A percentile compares a stretch with the other conserved stretches of the same genome.
These are phyloP conservation scores for Cicer pinnatifidum DNA, from an alignment of 306 rosid genomes.

Conservation along the genomic window DNA sequence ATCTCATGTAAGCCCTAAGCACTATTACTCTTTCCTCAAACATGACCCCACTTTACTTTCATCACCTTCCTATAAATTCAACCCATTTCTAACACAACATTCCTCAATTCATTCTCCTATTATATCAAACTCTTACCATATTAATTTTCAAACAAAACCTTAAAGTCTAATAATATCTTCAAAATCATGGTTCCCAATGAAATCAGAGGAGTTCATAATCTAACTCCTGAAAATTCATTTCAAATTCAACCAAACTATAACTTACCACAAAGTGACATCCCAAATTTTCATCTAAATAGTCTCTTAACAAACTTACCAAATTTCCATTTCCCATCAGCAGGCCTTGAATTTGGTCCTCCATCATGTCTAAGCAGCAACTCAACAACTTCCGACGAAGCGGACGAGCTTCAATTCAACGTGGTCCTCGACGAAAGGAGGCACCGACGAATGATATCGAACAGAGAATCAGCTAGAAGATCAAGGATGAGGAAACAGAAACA, in stretches of 20 bases:
- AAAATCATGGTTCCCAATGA: constrained; percentile 64
- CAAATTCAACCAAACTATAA: constrained; percentile 44
- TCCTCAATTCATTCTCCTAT: constrained; percentile 43
- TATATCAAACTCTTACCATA: constrained; percentile 31
- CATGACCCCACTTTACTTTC: constrained; percentile 56
- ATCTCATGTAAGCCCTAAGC: constrained; percentile 60
- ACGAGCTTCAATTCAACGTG: constrained; percentile 60
- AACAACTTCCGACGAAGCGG: constrained; percentile 82
- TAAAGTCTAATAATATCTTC: constrained; percentile 17
- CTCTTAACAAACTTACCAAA: constrained; percentile 51
- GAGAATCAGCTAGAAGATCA: constrained; percentile 86
- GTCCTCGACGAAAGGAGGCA: constrained; percentile 71
- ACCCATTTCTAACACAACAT: constrained; percentile 44
- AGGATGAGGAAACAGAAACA: constrained; percentile 90
- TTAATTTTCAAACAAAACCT: constrained; percentile 26
- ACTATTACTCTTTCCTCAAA: constrained; percentile 48
- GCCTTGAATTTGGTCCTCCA: constrained; percentile 50
- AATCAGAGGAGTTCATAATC: constrained; percentile 56
- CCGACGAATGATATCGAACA: constrained; percentile 79
- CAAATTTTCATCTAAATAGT: constrained; percentile 44
- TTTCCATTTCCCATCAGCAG: constrained; percentile 44
- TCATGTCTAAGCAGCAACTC: constrained; percentile 69
- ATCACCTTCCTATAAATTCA: constrained; percentile 61
- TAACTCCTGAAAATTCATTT: constrained; percentile 54
- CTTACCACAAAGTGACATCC: constrained; percentile 50